Percentiles rank a stretch among this genome's conserved stretches.
phyloP scores from a whole-genome alignment of 1,284 basidiomycete genomes.

The Trichosporon sp. region DNA sequence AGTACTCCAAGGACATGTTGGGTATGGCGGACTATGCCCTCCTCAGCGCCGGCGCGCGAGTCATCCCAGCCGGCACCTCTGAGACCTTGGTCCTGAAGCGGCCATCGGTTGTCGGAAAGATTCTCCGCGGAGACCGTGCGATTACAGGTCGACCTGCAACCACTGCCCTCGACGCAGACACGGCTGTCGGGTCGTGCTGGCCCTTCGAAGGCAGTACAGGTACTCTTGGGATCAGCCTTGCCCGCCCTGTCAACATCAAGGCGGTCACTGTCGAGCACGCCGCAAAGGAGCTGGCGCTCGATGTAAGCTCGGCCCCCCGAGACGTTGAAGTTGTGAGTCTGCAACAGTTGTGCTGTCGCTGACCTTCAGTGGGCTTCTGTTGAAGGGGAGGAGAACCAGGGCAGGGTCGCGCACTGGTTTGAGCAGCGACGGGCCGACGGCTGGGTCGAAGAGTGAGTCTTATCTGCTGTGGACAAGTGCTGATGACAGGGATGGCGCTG shows the following conservation, averaged over 20 bases:
- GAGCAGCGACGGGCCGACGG: conserved; percentile 13
- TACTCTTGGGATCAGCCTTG: conserved; percentile 74
- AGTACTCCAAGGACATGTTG: conserved; percentile 70
- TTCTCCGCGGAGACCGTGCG: conserved; percentile 32
- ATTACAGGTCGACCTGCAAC: conserved; percentile 74
- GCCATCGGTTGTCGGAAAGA: conserved; percentile 16
- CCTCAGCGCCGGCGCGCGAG: conserved; percentile 70
- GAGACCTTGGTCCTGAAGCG: conserved; percentile 64
- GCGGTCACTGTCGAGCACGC: conserved; percentile 87
- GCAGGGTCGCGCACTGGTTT: conserved; percentile 53
- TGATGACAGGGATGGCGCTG: background rate
- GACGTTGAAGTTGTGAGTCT: conserved; percentile 62
- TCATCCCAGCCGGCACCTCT: conserved; percentile 77
- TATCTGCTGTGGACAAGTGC: background rate
- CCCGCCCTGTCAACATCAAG: conserved; percentile 60
- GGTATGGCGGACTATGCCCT: conserved; percentile 79
- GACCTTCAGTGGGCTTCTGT: conserved; percentile 67
- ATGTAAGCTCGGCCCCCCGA: conserved; percentile 72
- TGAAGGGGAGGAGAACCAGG: conserved; percentile 67
- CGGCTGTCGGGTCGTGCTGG: conserved; percentile 73
- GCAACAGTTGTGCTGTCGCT: background rate
- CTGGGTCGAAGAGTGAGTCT: background rate
- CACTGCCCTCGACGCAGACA: conserved; percentile 69
- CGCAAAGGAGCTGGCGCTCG: conserved; percentile 68
- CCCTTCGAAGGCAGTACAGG: conserved; percentile 75